Evolutionary conservation across 441 rosid species (phyloP), one percentile per base, ranked within the genome.

Genomic region (Aleurites moluccanus): DNA sequence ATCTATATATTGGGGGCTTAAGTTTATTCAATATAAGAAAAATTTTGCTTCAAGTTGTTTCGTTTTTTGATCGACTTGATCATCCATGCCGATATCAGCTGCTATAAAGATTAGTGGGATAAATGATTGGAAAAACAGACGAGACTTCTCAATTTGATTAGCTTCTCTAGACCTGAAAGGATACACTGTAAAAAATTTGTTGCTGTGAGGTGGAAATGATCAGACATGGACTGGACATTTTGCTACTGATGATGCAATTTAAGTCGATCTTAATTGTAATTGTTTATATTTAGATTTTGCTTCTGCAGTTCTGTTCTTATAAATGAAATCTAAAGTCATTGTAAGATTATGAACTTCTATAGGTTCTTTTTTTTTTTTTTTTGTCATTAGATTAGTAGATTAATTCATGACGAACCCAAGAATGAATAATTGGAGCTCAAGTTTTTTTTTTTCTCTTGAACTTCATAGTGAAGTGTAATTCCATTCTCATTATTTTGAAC

Each of bases 211-310:
- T 53, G 52, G 50, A 21, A 68, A 33, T n/a, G n/a, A n/a, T 49
- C 40, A 73, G 25, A 33, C 28, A 18, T 6, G 67, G 57, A 47
- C 33, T 6, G 3, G 0, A 25, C 62, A 65, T 74, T 25, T 40
- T 27, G 40, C 30, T 28, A 68, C 28, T 49, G 59, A 13, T 30
- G 50, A 61, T 72, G 59, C 55, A 10, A 30, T 21, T 63, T 49
- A 50, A 56, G 55, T 65, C 56, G 57, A 67, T 67, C n/a, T 38
- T 38, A 38, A 2, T 57, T 67, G 57, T 59, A 21, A 45, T 60
- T 67, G 27, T 75, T 62, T 47, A 42, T 67, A 49, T 67, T 60
- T 60, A 60, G 62, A 49, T 68, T 11, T 68, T 68, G 62, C 47
- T 60, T 23, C 28, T 50, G 21, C 23, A n/a, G 21, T n/a, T 68